Base-by-base conservation (phyloP, 2,329 filamentous ascomycete genomes). In the Ophiostoma tasmaniense region DNA sequence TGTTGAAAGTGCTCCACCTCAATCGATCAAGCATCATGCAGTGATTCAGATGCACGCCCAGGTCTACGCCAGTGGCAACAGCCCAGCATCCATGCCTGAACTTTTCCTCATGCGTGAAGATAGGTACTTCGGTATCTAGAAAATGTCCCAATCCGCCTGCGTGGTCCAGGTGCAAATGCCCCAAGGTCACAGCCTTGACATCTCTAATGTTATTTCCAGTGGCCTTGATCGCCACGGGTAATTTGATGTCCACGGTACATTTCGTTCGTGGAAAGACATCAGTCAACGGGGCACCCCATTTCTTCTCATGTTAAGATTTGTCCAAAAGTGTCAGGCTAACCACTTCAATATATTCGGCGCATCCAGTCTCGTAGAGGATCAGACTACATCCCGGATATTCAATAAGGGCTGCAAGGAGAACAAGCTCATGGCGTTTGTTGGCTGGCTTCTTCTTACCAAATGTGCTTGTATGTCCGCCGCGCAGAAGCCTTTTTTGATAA, bases 1-100 rank as follows among this genome's bases (percentile, higher is more conserved):
- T 66, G 22, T 68, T 62, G 37, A 70, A 70, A 1, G 68, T 70
- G 13, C 37, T 25, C 68, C 68, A 70, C 66, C 66, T 70, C 45
- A 70, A 66, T 20, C 62, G 33, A 17, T 70, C 68, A 3, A 70
- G 66, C 1, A 67, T 14, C 68, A 70, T 67, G 66, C 68, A 70
- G 50, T 70, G 68, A 25, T 22, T 42, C 4, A 70, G 50, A 50
- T 70, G 68, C 2, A 70, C 68, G 14, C 68, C 68, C 20, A 70
- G 37, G 37, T 70, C 68, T 8, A 66, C 68, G 22, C 68, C 68
- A 0, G 68, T 70, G 11, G 68, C 68, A 13, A 70, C 68, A 22
- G 68, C 68, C 68, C 68, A 68, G 35, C 61, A 67, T 6, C 66
- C 68, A 28, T 70, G 68, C 66, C 68, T 70, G 45, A 70, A 70